phyloP scores from a whole-genome alignment of 306 rosid genomes.

The Canavalia ensiformis region DNA sequence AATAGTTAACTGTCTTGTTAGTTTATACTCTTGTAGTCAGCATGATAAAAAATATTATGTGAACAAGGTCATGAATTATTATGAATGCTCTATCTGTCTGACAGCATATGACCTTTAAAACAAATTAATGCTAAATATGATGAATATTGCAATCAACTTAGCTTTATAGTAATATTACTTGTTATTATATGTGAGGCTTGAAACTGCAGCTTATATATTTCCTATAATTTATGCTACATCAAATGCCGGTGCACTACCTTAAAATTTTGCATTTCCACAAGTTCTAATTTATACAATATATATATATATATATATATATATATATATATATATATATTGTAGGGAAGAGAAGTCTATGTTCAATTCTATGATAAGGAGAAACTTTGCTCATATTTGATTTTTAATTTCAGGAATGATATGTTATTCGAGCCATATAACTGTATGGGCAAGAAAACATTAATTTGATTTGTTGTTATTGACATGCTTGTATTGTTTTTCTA shows the following conservation, averaged over 20 bases:
- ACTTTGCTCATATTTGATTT: constrained; percentile 27
- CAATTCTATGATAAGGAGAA: constrained; percentile 22
- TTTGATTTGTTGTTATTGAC: constrained; percentile 27
- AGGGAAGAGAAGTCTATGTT: constrained; percentile 34
- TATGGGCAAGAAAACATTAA: constrained; percentile 17
- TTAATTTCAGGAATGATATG: constrained; percentile 13
- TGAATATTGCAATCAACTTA: constrained; percentile 17
- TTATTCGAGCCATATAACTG: constrained; percentile 21
- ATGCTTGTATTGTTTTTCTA: constrained; percentile 24
- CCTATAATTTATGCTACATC: not conserved
- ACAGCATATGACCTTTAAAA: not conserved
- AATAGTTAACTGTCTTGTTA: constrained; percentile 4
- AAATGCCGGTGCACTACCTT: not conserved
- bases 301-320: not conserved
- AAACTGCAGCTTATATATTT: constrained; percentile 14
- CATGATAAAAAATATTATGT: not conserved
- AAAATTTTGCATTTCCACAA: not conserved
- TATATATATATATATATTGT: not conserved
- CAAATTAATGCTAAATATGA: constrained; percentile 9
- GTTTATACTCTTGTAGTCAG: constrained; percentile 28
- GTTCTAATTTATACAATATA: not conserved
- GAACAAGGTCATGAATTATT: constrained; percentile 3
- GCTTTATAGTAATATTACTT: not conserved
- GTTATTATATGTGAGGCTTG: constrained; percentile 14
- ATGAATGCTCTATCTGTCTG: constrained; percentile 15